These are phyloP conservation scores for Monosporascus sp. DNA, from an alignment of 2,329 filamentous ascomycete species.

Conservation along the genomic window DNA sequence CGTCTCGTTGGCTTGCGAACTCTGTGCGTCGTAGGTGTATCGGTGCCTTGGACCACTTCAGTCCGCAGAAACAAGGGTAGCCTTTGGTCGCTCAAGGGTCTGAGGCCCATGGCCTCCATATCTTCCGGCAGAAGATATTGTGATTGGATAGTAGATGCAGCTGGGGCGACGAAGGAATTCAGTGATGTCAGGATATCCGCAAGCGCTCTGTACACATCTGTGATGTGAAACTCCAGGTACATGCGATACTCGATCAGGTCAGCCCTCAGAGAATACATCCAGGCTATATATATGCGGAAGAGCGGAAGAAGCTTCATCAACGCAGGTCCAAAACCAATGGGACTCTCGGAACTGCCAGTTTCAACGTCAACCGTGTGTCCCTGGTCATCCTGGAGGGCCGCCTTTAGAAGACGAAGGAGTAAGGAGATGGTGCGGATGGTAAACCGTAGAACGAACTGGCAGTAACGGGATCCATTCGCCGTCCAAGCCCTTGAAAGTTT, in stretches of 20 bases:
- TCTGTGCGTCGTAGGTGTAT: conserved; percentile 30
- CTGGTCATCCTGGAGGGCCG: conserved; percentile 56
- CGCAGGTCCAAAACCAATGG: conserved; percentile 29
- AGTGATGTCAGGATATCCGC: conserved; percentile 43
- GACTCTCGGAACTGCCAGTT: conserved; percentile 14
- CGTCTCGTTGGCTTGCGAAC: conserved; percentile 34
- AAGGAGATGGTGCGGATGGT: conserved; percentile 73
- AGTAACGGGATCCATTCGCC: conserved; percentile 39
- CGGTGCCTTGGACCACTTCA: conserved; percentile 10
- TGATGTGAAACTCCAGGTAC: conserved; percentile 39
- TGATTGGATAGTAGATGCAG: conserved; percentile 30
- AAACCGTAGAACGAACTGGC: conserved; percentile 65
- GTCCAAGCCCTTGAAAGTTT: conserved; percentile 46
- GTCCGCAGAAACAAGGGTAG: conserved; percentile 23
- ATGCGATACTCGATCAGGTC: conserved; percentile 42
- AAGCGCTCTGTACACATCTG: conserved; percentile 41
- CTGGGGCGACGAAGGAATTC: conserved; percentile 36
- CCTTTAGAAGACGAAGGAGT: conserved; percentile 63
- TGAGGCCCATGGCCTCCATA: conserved; percentile 24
- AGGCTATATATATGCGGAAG: conserved; percentile 48
- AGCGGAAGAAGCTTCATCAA: conserved; percentile 44
- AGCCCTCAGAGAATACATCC: conserved; percentile 42
- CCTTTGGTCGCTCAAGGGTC: conserved; percentile 17
- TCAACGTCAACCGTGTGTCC: conserved; percentile 16
- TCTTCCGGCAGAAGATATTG: conserved; percentile 50